Evolutionary conservation across 805 yeast species (phyloP), one percentile per base, ranked within the genome.

Genomic region (Yamadazyma tumulicola): DNA sequence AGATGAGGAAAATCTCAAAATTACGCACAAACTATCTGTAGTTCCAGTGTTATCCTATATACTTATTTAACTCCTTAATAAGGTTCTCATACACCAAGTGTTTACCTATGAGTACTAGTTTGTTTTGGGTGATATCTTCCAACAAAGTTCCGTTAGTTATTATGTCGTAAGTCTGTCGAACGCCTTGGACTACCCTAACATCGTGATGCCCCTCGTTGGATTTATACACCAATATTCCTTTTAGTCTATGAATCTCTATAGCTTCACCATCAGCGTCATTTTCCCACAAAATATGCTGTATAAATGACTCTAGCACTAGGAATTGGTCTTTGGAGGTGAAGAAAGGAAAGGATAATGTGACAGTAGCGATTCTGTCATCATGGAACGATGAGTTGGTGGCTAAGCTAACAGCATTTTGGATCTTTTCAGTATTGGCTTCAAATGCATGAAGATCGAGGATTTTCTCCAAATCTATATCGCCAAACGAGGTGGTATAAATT

Each of bases 81-180:
- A 77, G 47, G 19, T 59, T 64, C 2, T 52, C 49, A 28, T 60
- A 45, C 11, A 58, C 52, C 21, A 85, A 55, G 30, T 74, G 69
- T 55, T 84, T 81, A 1, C 96, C 96, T 26, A 86, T 86, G 9
- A 86, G 62, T 1, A 86, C 89, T 18, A 86, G 43, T 56, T 81
- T 85, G 39, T 81, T 77, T 19, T 55, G 39, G 0, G 46, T 49
- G 2, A 65, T 53, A 0, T 62, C 70, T 11, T 61, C 64, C 4
- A 69, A 64, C 28, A 54, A 48, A 12, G 41, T 33, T 2, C 63
- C 64, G 5, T 64, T 64, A 10, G 74, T 78, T 4, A 81, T 69
- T 3, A 86, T 66, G 43, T 93, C 98, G 57, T 87, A 93, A 0
- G 95, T 87, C 36, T 88, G 93, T 40, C 97, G 69, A 0, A 93